Percentiles rank a stretch among this genome's conserved stretches.
These are phyloP conservation scores for Nakazawaea ishiwadae DNA, from an alignment of 805 yeast genomes.

Conservation along the genomic window DNA sequence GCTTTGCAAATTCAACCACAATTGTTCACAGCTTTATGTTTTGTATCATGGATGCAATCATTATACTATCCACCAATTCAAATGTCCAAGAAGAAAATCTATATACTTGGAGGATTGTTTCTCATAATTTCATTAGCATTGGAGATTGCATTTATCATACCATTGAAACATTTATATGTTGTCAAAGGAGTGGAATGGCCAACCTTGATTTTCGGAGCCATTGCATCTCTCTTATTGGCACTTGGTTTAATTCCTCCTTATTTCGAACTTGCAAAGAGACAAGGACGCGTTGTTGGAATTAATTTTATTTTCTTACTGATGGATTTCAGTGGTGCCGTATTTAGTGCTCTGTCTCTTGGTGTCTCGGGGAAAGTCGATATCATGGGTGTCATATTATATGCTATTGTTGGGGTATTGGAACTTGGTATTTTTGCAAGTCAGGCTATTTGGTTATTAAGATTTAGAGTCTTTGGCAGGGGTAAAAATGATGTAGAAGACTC, in stretches of 20 bases:
- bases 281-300: constrained; percentile 85
- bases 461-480: constrained; percentile 18
- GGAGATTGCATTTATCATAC: constrained; percentile 68
- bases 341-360: constrained; percentile 56
- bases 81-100: constrained; percentile 6
- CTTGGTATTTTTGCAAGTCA: constrained; percentile 74
- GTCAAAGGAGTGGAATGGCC: constrained; percentile 58
- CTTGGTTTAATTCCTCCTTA: constrained; percentile 86
- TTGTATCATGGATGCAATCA: constrained; percentile 63
- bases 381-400: constrained; percentile 75
- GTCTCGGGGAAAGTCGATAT: constrained; percentile 55
- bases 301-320: constrained; percentile 72
- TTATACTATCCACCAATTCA: constrained; percentile 33
- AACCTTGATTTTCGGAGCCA: constrained; percentile 67
- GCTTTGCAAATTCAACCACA: constrained; percentile 88
- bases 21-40: constrained; percentile 66
- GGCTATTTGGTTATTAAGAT: constrained; percentile 58
- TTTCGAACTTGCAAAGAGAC: constrained; percentile 71
- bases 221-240: constrained; percentile 73
- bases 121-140: constrained; percentile 45
- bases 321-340: constrained; percentile 81
- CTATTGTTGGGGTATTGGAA: constrained; percentile 71
- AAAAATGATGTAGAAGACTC: constrained; percentile 9
- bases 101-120: constrained; percentile 33
- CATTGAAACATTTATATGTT: constrained; percentile 53